Evolutionary conservation across 768 basidiomycete species (phyloP).

Genomic region (Boletus rubroflammeus): DNA sequence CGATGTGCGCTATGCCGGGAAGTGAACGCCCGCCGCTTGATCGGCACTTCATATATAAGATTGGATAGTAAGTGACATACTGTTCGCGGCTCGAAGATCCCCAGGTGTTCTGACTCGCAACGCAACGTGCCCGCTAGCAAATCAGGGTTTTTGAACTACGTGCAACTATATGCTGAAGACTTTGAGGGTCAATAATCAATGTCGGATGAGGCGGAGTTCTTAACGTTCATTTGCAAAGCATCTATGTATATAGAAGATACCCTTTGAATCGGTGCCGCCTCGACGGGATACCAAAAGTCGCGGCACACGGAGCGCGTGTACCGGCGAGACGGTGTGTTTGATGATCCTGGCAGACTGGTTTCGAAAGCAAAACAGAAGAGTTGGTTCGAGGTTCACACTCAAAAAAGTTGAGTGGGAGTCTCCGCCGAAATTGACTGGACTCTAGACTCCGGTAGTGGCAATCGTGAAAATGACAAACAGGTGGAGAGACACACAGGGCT

Average conservation of each 20-base stretch:
- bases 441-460: background rate
- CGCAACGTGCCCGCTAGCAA: constrained; percentile 18
- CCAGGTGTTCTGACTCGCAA: background rate
- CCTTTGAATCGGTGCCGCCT: background rate
- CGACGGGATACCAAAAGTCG: background rate
- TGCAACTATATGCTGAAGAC: constrained; percentile 37
- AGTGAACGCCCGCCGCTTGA: constrained; percentile 18
- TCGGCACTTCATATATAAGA: constrained; percentile 27
- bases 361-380: constrained; percentile 8
- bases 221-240: background rate
- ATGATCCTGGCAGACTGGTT: background rate
- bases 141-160: constrained; percentile 37
- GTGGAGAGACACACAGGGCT: background rate
- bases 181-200: constrained; percentile 20
- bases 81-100: background rate
- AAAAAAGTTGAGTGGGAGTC: background rate
- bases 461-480: background rate
- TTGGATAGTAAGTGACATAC: constrained; percentile 28
- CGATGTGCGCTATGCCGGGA: constrained; percentile 22
- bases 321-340: background rate
- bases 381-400: background rate
- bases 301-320: background rate
- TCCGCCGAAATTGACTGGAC: background rate
- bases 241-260: background rate
- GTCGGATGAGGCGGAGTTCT: background rate